phyloP scores from a whole-genome alignment of 495 filamentous ascomycete species.

The Parachaetomium inaequale region DNA sequence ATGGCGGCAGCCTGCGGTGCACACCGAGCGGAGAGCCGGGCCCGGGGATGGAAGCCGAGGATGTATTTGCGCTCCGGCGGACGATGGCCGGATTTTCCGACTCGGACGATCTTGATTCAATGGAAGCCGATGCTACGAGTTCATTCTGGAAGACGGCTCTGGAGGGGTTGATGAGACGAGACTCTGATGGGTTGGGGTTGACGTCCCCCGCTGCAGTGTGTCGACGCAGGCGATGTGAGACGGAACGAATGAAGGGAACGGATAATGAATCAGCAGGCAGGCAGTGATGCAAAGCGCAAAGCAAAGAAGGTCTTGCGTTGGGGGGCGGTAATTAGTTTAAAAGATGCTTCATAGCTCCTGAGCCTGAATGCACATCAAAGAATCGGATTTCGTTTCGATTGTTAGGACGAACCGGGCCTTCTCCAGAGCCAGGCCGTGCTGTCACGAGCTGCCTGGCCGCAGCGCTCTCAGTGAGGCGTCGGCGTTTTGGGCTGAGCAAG shows the following conservation, averaged over 20 bases:
- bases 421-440: conserved; percentile 2
- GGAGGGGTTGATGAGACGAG: neutral
- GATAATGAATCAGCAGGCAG: neutral
- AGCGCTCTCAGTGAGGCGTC: neutral
- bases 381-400: neutral
- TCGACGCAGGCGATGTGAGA: neutral
- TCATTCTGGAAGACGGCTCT: conserved; percentile 2
- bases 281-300: neutral
- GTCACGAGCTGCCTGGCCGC: conserved; percentile 15
- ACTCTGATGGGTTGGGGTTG: neutral
- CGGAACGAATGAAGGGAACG: neutral
- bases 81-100: neutral
- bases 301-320: neutral
- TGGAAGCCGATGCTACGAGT: neutral
- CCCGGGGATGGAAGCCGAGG: too few relatives aligned
- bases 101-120: neutral
- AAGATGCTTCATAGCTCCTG: neutral
- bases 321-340: neutral
- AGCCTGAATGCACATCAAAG: neutral
- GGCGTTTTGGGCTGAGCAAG: neutral
- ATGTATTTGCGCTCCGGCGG: neutral
- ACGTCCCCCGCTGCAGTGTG: neutral
- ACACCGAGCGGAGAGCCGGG: neutral
- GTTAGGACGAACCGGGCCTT: neutral
- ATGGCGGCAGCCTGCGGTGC: neutral